These are phyloP conservation scores for Bauhinia variegata DNA, from an alignment of 306 rosid genomes.

Conservation along the genomic window DNA sequence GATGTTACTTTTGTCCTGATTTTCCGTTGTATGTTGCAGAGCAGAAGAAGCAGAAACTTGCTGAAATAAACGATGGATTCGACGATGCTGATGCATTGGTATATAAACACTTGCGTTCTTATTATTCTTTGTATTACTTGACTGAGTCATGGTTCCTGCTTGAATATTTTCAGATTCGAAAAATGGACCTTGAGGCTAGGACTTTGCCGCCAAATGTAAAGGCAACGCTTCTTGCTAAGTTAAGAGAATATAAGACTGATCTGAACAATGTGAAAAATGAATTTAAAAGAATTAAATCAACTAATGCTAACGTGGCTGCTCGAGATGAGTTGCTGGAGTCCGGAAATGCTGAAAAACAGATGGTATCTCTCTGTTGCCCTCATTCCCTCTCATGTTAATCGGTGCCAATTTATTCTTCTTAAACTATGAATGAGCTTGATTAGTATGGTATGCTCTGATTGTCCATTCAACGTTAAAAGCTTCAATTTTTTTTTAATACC, in stretches of 20 bases:
- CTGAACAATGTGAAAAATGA: constrained; percentile 53
- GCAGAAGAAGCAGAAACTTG: constrained; percentile 52
- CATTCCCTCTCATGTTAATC: constrained; percentile 22
- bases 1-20: not conserved
- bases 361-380: constrained; percentile 37
- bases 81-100: constrained; percentile 70
- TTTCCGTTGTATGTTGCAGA: constrained; percentile 41
- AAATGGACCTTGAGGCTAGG: constrained; percentile 81
- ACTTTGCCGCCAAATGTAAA: constrained; percentile 60
- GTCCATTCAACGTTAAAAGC: constrained; percentile 5
- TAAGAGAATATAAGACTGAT: constrained; percentile 60
- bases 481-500: constrained; percentile 14
- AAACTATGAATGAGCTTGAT: constrained; percentile 12
- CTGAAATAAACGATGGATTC: constrained; percentile 54
- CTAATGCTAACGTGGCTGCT: constrained; percentile 33
- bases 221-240: constrained; percentile 59
- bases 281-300: constrained; percentile 47
- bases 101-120: constrained; percentile 16
- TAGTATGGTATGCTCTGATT: constrained; percentile 13
- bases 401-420: constrained; percentile 3
- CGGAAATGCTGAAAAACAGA: constrained; percentile 44
- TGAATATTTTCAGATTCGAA: constrained; percentile 48
- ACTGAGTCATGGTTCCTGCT: constrained; percentile 18
- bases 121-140: not conserved
- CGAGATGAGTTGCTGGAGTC: constrained; percentile 56